Percentiles rank a stretch among this genome's conserved stretches.
Evolutionary conservation across 306 rosid species (phyloP).

Genomic region (Carpinus viminea): DNA sequence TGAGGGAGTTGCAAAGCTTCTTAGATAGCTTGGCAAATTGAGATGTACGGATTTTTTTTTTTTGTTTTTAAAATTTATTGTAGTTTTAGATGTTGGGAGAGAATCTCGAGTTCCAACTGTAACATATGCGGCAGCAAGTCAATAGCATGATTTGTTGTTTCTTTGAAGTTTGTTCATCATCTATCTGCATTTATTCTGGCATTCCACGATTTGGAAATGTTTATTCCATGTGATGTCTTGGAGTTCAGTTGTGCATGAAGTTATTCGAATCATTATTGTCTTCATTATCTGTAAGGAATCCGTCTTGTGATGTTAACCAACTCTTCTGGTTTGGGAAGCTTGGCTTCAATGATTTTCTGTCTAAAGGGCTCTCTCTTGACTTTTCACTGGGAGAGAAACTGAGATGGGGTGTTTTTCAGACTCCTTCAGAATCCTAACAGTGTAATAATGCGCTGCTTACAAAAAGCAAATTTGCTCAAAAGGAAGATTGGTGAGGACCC

Average conservation of each 20-base stretch:
- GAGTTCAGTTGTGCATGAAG: not conserved
- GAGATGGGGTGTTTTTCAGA: too few species aligned
- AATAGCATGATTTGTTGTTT: constrained; percentile 28
- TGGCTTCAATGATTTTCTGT: not conserved
- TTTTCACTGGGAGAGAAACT: too few species aligned
- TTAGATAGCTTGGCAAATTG: constrained; percentile 61
- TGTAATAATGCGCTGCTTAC: too few species aligned
- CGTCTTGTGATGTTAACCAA: not conserved
- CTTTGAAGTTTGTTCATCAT: not conserved
- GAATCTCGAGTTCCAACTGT: constrained; percentile 58
- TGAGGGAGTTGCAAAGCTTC: constrained; percentile 81
- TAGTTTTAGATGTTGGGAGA: constrained; percentile 50
- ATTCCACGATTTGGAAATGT: constrained; percentile 9
- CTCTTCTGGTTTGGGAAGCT: constrained; percentile 1
- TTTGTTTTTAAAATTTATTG: constrained; percentile 40
- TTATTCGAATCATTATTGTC: not conserved
- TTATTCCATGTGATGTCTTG: not conserved
- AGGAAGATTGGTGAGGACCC: too few species aligned
- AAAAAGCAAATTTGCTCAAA: too few species aligned
- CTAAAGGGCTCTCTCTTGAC: not conserved
- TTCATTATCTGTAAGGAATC: not conserved
- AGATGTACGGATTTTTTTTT: constrained; percentile 28
- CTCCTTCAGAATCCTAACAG: too few species aligned
- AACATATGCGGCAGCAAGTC: constrained; percentile 66
- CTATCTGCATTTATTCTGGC: not conserved